Evolutionary conservation across 208 protist genomes (phyloP).

Genomic region (Leishmania lainsoni): DNA sequence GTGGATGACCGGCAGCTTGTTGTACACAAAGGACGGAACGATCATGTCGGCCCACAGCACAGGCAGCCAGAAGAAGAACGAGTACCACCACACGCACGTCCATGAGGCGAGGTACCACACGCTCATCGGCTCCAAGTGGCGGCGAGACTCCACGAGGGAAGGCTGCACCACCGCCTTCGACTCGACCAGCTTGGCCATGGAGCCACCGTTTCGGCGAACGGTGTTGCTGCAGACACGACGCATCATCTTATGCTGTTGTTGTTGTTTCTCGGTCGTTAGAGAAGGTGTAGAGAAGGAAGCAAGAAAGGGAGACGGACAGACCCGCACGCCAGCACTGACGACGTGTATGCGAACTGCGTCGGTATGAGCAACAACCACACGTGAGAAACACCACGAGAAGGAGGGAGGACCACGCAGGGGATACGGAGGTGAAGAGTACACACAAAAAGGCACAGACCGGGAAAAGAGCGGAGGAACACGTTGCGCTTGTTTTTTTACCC

Average conservation of each 20-base stretch:
- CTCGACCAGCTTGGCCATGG: constrained; percentile 40
- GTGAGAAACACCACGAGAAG: neutral
- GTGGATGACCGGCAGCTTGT: constrained; percentile 89
- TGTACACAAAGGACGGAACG: constrained; percentile 83
- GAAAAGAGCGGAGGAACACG: neutral
- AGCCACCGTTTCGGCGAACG: constrained; percentile 38
- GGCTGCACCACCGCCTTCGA: constrained; percentile 29
- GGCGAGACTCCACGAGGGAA: constrained; percentile 55
- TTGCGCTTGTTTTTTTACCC: neutral
- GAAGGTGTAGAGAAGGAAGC: constrained; percentile 6
- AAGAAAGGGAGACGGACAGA: constrained; percentile 10
- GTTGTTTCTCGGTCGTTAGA: constrained; percentile 8
- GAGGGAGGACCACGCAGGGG: neutral
- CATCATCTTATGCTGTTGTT: constrained; percentile 29
- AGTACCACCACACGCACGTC: constrained; percentile 85
- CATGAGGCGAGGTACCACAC: constrained; percentile 88
- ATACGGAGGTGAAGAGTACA: neutral
- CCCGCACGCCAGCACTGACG: neutral
- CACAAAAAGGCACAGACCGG: neutral
- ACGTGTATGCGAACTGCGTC: constrained; percentile 2
- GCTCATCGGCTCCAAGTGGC: constrained; percentile 87
- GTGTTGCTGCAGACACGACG: constrained; percentile 41
- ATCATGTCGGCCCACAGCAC: constrained; percentile 88
- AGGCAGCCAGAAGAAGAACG: constrained; percentile 91
- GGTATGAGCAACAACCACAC: neutral